phyloP scores from a whole-genome alignment of 2,329 filamentous ascomycete genomes.

The Diatrype stigma region DNA sequence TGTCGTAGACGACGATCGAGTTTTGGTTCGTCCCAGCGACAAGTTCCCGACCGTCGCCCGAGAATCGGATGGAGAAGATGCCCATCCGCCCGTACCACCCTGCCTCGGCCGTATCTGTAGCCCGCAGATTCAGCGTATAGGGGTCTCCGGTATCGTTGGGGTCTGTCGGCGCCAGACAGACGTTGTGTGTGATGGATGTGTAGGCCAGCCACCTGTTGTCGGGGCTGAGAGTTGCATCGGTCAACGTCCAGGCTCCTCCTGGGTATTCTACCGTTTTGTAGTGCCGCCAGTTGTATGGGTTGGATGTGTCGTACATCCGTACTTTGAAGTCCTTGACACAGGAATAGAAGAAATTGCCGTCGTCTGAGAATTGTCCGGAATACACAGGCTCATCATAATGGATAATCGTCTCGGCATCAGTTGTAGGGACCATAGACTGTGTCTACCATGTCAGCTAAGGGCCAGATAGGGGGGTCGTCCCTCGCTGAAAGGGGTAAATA shows the following conservation, averaged over 20 bases:
- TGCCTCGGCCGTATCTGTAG: conserved; percentile 12
- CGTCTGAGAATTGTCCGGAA: conserved; percentile 92
- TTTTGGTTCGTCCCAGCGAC: conserved; percentile 81
- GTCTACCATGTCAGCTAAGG: conserved; percentile 9
- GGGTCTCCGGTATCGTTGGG: conserved; percentile 77
- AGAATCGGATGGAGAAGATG: conserved; percentile 91
- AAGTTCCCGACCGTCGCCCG: conserved; percentile 83
- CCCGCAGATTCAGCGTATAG: conserved; percentile 60
- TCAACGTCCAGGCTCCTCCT: conserved; percentile 91
- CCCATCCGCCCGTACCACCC: conserved; percentile 42
- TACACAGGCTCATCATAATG: conserved; percentile 85
- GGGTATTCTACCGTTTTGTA: conserved; percentile 88
- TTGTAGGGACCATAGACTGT: conserved; percentile 72
- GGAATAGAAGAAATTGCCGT: conserved; percentile 95
- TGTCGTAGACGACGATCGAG: conserved; percentile 85
- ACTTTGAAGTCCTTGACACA: conserved; percentile 91
- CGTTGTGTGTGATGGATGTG: conserved; percentile 78
- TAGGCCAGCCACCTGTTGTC: conserved; percentile 92
- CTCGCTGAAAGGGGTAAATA: no score
- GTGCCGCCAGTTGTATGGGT: conserved; percentile 91
- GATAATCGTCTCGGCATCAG: conserved; percentile 77
- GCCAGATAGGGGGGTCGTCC: neutral
- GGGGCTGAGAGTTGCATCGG: conserved; percentile 84
- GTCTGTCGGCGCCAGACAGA: conserved; percentile 84
- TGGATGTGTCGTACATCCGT: conserved; percentile 95